Base-by-base conservation (phyloP, 352 stramenopile species). In the Phytophthora colocasiae region DNA sequence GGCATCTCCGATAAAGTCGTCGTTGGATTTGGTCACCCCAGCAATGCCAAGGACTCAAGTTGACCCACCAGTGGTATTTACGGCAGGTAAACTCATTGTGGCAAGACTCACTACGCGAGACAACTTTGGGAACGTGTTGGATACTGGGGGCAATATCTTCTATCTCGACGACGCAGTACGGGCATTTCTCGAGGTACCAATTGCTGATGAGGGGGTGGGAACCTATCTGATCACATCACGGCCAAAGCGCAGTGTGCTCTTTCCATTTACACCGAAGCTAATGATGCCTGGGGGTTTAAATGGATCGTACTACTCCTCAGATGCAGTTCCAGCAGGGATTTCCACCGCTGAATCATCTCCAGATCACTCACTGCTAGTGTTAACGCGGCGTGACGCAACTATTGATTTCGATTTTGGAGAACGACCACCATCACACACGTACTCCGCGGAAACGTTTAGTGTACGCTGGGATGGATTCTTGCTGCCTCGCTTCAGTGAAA, bases 231-330 rank as follows among this genome's bases (percentile, higher is more conserved):
- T 88, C 9, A 47, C 55, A n/a, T 49, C 83, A 2, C 58, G 48
- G 1, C 80, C 77, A 5, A 64, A 49, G 8, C 22, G 53, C 15
- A 65, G 58, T 8, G 24, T 55, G 0, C 9, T 77, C 2, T 74
- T 84, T 29, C 50, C 62, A 1, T 90, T 92, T 41, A 54, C 76
- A n/a, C 71, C 75, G 2, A 75, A 75, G 11, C 63, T 93, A 10
- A 45, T 91, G 38, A 68, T 83, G n/a, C 53, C 62, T 17, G 83
- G 81, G 14, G 80, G 85, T 6, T 44, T 91, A 19, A 91, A 91
- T 53, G 81, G 57, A 2, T 84, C 72, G 3, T 87, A 90, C 49
- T 85, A 80, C 26, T 27, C 50, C 2, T 77, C 71, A 1, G 60
- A 64, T 8, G 72, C 80, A 34, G 47, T 81, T 10, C 51, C 58